Evolutionary conservation across 1,284 basidiomycete genomes (phyloP).

Genomic region (Melampsora larici-populina): DNA sequence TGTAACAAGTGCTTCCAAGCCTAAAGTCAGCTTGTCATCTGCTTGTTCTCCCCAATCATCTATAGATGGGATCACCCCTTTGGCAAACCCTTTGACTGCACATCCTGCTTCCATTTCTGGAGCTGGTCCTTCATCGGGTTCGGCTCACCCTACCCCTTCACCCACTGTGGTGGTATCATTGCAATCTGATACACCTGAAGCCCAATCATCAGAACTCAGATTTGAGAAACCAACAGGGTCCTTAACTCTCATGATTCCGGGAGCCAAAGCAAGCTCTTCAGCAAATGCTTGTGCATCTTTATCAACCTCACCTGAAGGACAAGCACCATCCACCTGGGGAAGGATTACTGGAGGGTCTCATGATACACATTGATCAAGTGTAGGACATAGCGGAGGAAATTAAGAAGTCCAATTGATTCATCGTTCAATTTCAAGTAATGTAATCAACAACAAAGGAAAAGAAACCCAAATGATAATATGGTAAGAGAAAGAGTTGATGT

Average conservation of each 20-base stretch:
- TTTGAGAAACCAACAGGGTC: not conserved
- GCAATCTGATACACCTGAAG: conserved; percentile 8
- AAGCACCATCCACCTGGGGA: conserved; percentile 48
- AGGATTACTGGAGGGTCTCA: conserved; percentile 12
- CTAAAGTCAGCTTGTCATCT: conserved; percentile 25
- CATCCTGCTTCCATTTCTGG: not conserved
- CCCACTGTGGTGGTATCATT: not conserved
- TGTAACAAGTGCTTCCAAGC: conserved; percentile 49
- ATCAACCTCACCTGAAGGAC: conserved; percentile 44
- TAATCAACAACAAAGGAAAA: conserved; percentile 46
- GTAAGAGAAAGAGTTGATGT: conserved; percentile 84
- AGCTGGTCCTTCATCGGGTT: not conserved
- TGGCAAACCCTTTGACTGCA: not conserved
- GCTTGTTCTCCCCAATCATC: not conserved
- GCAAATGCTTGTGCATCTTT: not conserved
- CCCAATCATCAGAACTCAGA: not conserved
- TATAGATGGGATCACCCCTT: not conserved
- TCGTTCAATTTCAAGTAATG: conserved; percentile 34
- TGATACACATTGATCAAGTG: not conserved
- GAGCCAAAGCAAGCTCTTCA: not conserved
- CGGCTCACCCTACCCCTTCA: not conserved
- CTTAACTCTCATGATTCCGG: not conserved
- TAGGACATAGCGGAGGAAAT: not conserved
- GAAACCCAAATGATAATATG: conserved; percentile 57
- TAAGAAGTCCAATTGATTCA: not conserved